phyloP scores from a whole-genome alignment of 2,329 filamentous ascomycete species.

The Nakataea oryzae region DNA sequence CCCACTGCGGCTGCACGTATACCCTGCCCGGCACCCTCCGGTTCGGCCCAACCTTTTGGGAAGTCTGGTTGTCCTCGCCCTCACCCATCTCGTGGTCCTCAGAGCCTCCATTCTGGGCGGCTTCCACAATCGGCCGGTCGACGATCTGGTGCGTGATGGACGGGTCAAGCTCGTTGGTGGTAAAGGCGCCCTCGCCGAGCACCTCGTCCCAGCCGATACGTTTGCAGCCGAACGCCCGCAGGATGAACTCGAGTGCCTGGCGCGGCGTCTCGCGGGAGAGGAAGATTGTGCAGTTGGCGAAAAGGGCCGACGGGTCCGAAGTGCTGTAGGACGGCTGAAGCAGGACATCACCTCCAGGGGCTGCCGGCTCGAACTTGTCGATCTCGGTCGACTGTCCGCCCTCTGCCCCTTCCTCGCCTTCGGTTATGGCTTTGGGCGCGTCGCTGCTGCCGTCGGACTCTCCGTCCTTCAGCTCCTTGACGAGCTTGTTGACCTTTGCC shows the following conservation, averaged over 20 bases:
- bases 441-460: constrained; percentile 28
- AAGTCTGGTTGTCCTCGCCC: constrained; percentile 50
- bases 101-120: constrained; percentile 36
- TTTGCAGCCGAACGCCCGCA: constrained; percentile 92
- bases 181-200: constrained; percentile 85
- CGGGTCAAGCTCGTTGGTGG: constrained; percentile 75
- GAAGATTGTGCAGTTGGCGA: constrained; percentile 82
- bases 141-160: constrained; percentile 94
- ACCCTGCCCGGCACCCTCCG: constrained; percentile 80
- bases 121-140: constrained; percentile 71
- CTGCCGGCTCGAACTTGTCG: constrained; percentile 84
- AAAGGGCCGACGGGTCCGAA: constrained; percentile 63
- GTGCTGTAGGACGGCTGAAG: constrained; percentile 63
- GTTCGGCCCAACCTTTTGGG: constrained; percentile 47
- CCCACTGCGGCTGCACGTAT: constrained; percentile 96
- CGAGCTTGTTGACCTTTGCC: constrained; percentile 57
- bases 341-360: constrained; percentile 74
- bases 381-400: constrained; percentile 48
- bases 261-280: constrained; percentile 89
- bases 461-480: constrained; percentile 52
- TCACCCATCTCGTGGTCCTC: constrained; percentile 22
- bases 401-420: constrained; percentile 22
- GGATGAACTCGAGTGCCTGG: constrained; percentile 81
- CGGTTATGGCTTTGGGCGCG: constrained; percentile 21
- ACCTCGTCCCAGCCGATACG: constrained; percentile 90